These are phyloP conservation scores for Cylindrotheca closterium DNA, from an alignment of 108 stramenopile genomes.

Conservation along the genomic window DNA sequence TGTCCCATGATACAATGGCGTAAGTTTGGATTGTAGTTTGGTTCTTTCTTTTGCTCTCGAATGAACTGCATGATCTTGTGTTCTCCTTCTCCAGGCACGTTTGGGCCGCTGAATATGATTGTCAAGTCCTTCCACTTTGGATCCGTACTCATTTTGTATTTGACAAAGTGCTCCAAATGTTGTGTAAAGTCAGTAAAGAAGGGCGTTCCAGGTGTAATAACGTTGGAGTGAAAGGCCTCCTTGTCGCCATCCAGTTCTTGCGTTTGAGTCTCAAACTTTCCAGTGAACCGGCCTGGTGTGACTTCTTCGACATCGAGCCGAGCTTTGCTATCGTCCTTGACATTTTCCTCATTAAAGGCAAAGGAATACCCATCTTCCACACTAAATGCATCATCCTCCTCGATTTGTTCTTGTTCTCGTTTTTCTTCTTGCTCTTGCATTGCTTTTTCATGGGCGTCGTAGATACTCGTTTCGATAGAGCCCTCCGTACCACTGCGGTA, in stretches of 20 bases:
- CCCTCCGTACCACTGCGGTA: conserved; percentile 89
- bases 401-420: conserved; percentile 28
- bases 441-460: conserved; percentile 62
- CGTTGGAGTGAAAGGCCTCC: conserved; percentile 94
- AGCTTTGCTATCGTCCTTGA: not conserved
- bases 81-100: conserved; percentile 99
- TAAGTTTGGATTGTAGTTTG: conserved; percentile 87
- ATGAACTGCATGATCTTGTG: conserved; percentile 99
- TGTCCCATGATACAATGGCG: conserved; percentile 98
- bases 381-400: conserved; percentile 17
- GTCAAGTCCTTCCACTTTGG: conserved; percentile 80
- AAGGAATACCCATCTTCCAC: conserved; percentile 29
- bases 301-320: conserved; percentile 36
- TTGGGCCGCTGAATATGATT: conserved; percentile 93
- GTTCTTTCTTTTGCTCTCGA: conserved; percentile 61
- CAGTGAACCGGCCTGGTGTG: conserved; percentile 49
- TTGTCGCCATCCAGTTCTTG: conserved; percentile 10
- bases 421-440: conserved; percentile 44
- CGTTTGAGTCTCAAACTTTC: conserved; percentile 50
- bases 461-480: conserved; percentile 77
- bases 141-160: conserved; percentile 73
- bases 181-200: conserved; percentile 87
- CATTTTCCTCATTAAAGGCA: conserved; percentile 7
- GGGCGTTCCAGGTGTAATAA: conserved; percentile 97
- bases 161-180: conserved; percentile 68